Conservation (phyloP, 2,329 filamentous ascomycete genomes). For the Paramyrothecium roridum region DNA sequence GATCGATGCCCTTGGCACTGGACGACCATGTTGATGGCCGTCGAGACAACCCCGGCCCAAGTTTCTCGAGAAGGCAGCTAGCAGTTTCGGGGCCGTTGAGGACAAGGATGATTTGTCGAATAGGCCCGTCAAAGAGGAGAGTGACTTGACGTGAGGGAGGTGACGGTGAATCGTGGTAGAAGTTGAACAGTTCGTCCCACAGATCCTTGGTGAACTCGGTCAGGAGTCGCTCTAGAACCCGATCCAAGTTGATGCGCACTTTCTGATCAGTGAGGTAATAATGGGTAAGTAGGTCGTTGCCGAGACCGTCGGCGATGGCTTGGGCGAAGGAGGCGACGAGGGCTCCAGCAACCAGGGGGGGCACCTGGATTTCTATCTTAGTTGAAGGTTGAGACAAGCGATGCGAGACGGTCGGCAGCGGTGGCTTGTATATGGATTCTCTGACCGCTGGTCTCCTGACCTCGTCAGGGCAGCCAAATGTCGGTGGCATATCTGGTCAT, state of each 20-base stretch:
- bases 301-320: conserved; percentile 27
- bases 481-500: conserved; percentile 26
- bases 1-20: conserved; percentile 26
- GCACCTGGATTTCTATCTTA: conserved; percentile 28
- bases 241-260: conserved; percentile 29
- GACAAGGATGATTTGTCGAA: conserved; percentile 32
- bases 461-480: conserved; percentile 19
- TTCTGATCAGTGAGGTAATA: conserved; percentile 31
- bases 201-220: conserved; percentile 25
- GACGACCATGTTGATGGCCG: conserved; percentile 27
- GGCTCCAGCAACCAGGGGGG: conserved; percentile 31
- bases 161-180: conserved; percentile 24
- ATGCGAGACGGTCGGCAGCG: conserved; percentile 26
- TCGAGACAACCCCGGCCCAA: conserved; percentile 30
- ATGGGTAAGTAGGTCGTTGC: conserved; percentile 32
- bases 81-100: conserved; percentile 32
- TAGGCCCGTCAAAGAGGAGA: conserved; percentile 31
- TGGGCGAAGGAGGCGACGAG: conserved; percentile 30
- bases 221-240: conserved; percentile 30
- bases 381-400: conserved; percentile 22
- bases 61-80: conserved; percentile 28
- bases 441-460: conserved; percentile 15
- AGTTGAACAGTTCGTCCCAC: conserved; percentile 33
- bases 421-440: conserved; percentile 23
- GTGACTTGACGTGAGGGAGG: conserved; percentile 25